These are phyloP conservation scores for Melaleuca quinquenervia DNA, from an alignment of 345 rosid genomes.

Conservation along the genomic window DNA sequence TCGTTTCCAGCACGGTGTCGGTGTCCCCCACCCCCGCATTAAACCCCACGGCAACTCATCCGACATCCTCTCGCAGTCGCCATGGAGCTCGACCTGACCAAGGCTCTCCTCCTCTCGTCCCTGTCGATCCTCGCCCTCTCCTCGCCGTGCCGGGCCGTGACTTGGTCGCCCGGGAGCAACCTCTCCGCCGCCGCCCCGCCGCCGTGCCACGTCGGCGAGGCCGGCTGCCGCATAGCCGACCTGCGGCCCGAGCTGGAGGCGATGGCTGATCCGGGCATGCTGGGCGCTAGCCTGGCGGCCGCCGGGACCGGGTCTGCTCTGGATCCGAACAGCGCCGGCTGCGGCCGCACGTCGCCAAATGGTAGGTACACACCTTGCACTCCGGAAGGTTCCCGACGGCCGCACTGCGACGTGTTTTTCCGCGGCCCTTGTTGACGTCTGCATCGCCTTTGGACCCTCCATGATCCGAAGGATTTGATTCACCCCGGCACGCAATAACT, in stretches of 20 bases:
- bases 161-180: not conserved
- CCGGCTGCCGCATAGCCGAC: not conserved
- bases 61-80: not conserved
- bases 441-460: not conserved
- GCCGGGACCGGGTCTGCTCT: not conserved
- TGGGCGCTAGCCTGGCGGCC: not conserved
- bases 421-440: not conserved
- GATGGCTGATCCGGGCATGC: not conserved
- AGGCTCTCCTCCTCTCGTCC: not conserved
- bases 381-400: fast-evolving
- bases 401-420: fast-evolving
- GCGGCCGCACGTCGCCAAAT: fast-evolving
- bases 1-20: not conserved
- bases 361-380: not conserved
- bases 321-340: fast-evolving
- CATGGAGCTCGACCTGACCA: not conserved
- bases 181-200: not conserved
- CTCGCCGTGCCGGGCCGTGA: not conserved
- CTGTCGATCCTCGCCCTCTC: not conserved
- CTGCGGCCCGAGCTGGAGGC: not conserved
- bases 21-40: not conserved
- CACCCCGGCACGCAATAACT: not conserved
- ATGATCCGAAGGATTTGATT: not conserved
- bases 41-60: not conserved
- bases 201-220: fast-evolving